Percentiles rank a stretch among this genome's conserved stretches.
Evolutionary conservation across 2,329 filamentous ascomycete species (phyloP).

Genomic region (Talaromyces atroroseus): DNA sequence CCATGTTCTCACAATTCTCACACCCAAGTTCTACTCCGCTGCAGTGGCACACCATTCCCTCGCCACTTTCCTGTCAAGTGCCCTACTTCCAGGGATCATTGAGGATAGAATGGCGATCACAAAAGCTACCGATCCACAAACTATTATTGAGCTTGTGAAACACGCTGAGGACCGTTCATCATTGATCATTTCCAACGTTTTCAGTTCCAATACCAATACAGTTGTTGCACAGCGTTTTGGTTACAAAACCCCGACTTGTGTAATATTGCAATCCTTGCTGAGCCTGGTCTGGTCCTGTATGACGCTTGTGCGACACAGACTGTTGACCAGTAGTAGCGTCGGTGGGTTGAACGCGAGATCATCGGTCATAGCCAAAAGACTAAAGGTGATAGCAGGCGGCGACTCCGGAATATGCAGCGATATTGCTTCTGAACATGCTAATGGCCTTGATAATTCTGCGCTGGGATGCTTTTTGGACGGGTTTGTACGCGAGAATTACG

Average conservation of each 20-base stretch:
- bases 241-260: too few species aligned
- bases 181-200: neutral
- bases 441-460: neutral
- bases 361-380: too few species aligned
- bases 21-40: constrained; percentile 1
- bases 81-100: neutral
- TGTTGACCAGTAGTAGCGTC: neutral
- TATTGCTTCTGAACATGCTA: neutral
- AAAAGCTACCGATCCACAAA: neutral
- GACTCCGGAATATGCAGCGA: too few species aligned
- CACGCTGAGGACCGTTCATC: neutral
- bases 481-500: neutral
- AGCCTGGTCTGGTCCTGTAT: neutral
- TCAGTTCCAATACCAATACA: neutral
- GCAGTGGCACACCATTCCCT: neutral
- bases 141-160: constrained; percentile 1
- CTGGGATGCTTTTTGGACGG: neutral
- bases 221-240: neutral
- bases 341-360: neutral
- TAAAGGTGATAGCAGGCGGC: too few species aligned
- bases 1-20: neutral
- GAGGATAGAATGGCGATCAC: neutral
- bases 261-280: neutral
- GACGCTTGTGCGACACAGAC: neutral
- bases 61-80: neutral